These are phyloP conservation scores for Oidiodendron maius DNA, from an alignment of 495 filamentous ascomycete species.

Conservation along the genomic window DNA sequence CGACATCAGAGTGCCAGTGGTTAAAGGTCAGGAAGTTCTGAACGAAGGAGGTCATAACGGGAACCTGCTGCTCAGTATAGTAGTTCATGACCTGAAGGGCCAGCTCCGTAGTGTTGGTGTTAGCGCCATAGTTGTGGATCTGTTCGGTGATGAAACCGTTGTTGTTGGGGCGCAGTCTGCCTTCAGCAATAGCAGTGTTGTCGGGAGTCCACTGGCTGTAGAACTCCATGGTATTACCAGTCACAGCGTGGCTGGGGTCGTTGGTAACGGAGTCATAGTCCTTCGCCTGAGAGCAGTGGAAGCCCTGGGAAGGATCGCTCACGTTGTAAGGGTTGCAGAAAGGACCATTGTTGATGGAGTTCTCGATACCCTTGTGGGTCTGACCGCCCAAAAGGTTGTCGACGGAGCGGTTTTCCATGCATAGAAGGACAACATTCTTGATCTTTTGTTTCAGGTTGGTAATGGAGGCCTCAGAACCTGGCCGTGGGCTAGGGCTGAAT, in stretches of 20 bases:
- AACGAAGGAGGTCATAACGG: slow-evolving; percentile 12
- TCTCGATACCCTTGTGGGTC: slow-evolving; percentile 28
- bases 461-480: slow-evolving; percentile 13
- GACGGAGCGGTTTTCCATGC: slow-evolving; percentile 42
- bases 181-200: slow-evolving; percentile 13
- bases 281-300: slow-evolving; percentile 26
- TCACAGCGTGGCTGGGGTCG: slow-evolving; percentile 11
- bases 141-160: slow-evolving; percentile 12
- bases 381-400: slow-evolving; percentile 39
- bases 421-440: slow-evolving; percentile 40
- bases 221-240: slow-evolving; percentile 14
- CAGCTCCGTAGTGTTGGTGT: slow-evolving; percentile 9
- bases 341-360: slow-evolving; percentile 38
- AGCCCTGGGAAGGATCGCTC: slow-evolving; percentile 11
- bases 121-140: slow-evolving; percentile 9
- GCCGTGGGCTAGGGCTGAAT: slow-evolving; percentile 5
- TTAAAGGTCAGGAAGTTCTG: slow-evolving; percentile 15
- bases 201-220: slow-evolving; percentile 11
- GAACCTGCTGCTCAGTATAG: slow-evolving; percentile 15
- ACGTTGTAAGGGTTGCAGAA: slow-evolving; percentile 35
- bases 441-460: slow-evolving; percentile 32
- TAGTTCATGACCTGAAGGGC: slow-evolving; percentile 14
- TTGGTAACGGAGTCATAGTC: slow-evolving; percentile 32
- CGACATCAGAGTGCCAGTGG: slow-evolving; percentile 14
- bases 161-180: slow-evolving; percentile 10